Percentiles rank a stretch among this genome's conserved stretches.
phyloP scores from a whole-genome alignment of 2,329 filamentous ascomycete genomes.

The Colletotrichum destructivum region DNA sequence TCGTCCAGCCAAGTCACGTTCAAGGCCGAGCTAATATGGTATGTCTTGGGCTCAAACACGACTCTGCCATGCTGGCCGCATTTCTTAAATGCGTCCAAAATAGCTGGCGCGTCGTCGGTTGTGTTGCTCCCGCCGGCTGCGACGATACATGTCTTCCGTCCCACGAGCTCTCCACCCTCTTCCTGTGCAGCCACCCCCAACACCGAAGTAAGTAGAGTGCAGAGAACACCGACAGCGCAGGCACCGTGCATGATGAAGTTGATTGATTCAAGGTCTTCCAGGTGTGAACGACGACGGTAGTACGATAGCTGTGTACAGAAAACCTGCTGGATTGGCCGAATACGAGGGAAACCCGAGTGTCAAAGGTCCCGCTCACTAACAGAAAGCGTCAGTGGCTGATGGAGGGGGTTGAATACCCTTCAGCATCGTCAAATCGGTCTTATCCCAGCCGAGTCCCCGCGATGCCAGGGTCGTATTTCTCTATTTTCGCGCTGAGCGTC shows the following conservation, averaged over 20 bases:
- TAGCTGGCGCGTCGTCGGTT: conserved; percentile 50
- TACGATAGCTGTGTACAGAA: background rate
- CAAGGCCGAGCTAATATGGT: conserved; percentile 48
- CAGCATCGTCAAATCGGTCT: conserved; percentile 33
- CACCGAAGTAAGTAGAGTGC: background rate
- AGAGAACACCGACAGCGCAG: background rate
- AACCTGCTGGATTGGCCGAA: background rate
- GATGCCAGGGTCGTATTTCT: background rate
- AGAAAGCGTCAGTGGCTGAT: background rate
- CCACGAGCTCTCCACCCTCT: background rate
- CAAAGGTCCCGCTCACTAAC: background rate
- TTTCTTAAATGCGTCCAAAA: conserved; percentile 50
- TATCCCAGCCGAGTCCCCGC: conserved; percentile 13
- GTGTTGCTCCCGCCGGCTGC: conserved; percentile 44
- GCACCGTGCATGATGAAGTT: background rate
- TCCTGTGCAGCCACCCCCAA: background rate
- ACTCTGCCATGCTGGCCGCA: conserved; percentile 49
- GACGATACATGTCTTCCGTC: conserved; percentile 48
- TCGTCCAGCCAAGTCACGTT: conserved; percentile 25
- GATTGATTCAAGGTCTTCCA: background rate
- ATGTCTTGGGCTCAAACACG: conserved; percentile 50
- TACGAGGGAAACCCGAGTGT: background rate
- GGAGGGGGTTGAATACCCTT: conserved; percentile 15
- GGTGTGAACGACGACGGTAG: background rate
- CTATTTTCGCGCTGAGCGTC: background rate